phyloP scores from a whole-genome alignment of 805 yeast genomes.

The Teunomyces kruisii region DNA sequence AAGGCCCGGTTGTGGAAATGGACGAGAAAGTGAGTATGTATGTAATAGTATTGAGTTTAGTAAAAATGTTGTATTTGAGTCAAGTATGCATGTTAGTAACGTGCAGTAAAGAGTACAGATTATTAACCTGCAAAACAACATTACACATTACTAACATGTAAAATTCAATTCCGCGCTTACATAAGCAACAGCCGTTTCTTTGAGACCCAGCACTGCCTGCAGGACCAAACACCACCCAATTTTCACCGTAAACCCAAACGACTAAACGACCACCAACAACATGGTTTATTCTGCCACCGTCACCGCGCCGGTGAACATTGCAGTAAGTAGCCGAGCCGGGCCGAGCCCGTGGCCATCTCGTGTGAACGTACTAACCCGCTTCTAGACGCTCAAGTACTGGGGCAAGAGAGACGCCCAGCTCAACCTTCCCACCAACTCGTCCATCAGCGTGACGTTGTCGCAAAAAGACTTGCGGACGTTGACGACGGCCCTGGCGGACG shows the following conservation, averaged over 20 bases:
- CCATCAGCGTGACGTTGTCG: conserved; percentile 90
- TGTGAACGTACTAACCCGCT: too few species aligned
- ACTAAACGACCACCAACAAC: not conserved
- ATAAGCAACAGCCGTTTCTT: too few species aligned
- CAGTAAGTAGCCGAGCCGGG: conserved; percentile 38
- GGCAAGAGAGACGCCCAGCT: conserved; percentile 90
- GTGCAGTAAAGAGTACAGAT: too few species aligned
- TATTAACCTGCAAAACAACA: too few species aligned
- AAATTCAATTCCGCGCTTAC: too few species aligned
- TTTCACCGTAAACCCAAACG: not conserved
- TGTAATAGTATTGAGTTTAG: conserved; percentile 5
- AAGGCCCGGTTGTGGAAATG: conserved; percentile 96
- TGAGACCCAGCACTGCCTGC: too few species aligned
- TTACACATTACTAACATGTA: too few species aligned
- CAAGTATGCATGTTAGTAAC: too few species aligned
- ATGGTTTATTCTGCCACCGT: conserved; percentile 74
- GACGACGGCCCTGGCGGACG: conserved; percentile 80
- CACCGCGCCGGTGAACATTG: conserved; percentile 97
- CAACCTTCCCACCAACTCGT: conserved; percentile 93
- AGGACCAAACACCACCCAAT: not conserved
- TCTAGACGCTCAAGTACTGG: conserved; percentile 97
- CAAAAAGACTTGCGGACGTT: conserved; percentile 89
- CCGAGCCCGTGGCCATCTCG: too few species aligned
- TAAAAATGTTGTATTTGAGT: too few species aligned
- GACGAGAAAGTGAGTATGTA: conserved; percentile 44